Conservation (phyloP, 1,284 basidiomycete genomes). For the Malassezia japonica region DNA sequence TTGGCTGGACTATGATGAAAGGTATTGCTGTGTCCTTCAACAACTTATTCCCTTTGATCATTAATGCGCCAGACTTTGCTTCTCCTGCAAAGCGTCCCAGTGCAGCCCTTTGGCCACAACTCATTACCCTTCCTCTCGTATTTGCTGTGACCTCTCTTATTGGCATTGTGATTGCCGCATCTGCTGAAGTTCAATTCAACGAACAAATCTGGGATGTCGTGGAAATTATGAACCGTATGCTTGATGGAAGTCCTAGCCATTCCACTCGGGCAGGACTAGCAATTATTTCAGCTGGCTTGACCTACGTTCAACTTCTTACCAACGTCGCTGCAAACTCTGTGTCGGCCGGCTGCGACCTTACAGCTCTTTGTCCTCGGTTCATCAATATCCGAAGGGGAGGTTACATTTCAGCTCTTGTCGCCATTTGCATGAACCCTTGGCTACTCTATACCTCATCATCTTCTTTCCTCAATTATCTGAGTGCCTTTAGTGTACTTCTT, state of each 20-base stretch:
- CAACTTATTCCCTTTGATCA: slow-evolving; percentile 20
- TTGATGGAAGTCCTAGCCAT: slow-evolving; percentile 56
- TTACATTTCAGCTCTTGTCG: slow-evolving; percentile 66
- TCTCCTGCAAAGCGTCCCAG: slow-evolving; percentile 26
- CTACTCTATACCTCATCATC: slow-evolving; percentile 66
- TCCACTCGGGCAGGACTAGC: slow-evolving; percentile 54
- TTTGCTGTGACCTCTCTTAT: slow-evolving; percentile 71
- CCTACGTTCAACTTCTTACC: slow-evolving; percentile 58
- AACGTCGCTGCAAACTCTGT: slow-evolving; percentile 72
- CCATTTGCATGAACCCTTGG: slow-evolving; percentile 67
- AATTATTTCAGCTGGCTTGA: slow-evolving; percentile 63
- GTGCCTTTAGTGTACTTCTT: slow-evolving; percentile 55
- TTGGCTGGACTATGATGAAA: neutral
- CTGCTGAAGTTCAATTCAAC: slow-evolving; percentile 2
- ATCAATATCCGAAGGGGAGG: slow-evolving; percentile 77
- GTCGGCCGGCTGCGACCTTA: slow-evolving; percentile 73
- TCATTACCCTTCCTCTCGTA: slow-evolving; percentile 59
- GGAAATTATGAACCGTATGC: slow-evolving; percentile 54
- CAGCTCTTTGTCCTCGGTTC: slow-evolving; percentile 63
- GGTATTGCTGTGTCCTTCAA: slow-evolving; percentile 6
- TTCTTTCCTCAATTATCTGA: slow-evolving; percentile 71
- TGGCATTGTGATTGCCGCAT: slow-evolving; percentile 64
- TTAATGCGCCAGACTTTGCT: slow-evolving; percentile 36
- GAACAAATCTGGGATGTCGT: slow-evolving; percentile 10
- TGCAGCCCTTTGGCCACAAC: slow-evolving; percentile 26